Evolutionary conservation across 176 grass and related monocot species (phyloP), one percentile per base, ranked within the genome.

Genomic region (Aechmea fasciata): DNA sequence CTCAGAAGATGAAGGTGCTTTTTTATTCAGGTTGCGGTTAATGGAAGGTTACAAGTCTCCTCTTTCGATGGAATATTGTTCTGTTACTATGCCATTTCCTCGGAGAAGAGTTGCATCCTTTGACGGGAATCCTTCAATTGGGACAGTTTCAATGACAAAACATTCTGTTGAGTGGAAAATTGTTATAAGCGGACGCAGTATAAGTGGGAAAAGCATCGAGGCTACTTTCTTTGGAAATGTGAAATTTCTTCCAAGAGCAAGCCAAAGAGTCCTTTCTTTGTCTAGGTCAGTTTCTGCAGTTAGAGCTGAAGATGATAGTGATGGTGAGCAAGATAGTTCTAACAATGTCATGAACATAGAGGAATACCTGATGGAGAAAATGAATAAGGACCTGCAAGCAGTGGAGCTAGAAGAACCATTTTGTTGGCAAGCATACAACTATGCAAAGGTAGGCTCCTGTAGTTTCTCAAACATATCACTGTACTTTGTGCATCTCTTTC

Each of bases 371-470:
- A 85, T 90, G 93, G 85, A 89, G 68, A 92, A 96, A 85, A 92
- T 96, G 78, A 96, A 90, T 73, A 92, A 86, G 81, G 88, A 89
- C 50, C 80, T 92, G 66, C 78, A 87, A 79, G 73, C 88, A 77
- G 81, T 92, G 69, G 89, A 92, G 79, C 81, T 96, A 67, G 86
- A 92, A 77, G 93, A 96, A 63, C 93, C 86, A 69, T 87, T 96
- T 79, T 96, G 86, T 87, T 96, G 93, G 93, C 88, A 92, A 81
- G 88, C 89, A 48, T 96, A 91, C 73, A 89, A 92, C 70, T 96
- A 92, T 75, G 93, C 93, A 17, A 96, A 96, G 79, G 93, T 96
- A 82, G 57, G 77, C 65, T 51, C 69, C 51, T 83, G 7, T 80
- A 52, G 1, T 28, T 51, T 63, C 11, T 78, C 18, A 52, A 23